Percentiles rank a stretch among this genome's conserved stretches.
These are phyloP conservation scores for Steccherinum ochraceum DNA, from an alignment of 768 basidiomycete species.

Conservation along the genomic window DNA sequence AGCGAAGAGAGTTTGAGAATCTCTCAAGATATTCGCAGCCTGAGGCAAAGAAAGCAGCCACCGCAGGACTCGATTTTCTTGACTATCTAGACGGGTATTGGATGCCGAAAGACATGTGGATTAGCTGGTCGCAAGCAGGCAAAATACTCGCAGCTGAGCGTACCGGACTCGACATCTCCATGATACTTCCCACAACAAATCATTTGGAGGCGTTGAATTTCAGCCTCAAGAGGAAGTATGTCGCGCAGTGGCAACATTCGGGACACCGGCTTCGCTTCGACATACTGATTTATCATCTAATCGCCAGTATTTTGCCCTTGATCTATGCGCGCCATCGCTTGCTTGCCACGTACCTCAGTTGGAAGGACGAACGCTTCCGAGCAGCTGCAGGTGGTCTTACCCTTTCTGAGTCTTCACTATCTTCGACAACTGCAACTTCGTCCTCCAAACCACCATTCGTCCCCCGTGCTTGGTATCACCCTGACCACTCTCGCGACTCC, in stretches of 20 bases:
- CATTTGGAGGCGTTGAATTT: constrained; percentile 35
- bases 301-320: constrained; percentile 15
- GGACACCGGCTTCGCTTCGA: constrained; percentile 27
- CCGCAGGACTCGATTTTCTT: constrained; percentile 15
- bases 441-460: neutral
- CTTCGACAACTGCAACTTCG: neutral
- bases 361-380: constrained; percentile 2
- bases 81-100: constrained; percentile 20
- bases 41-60: neutral
- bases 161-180: constrained; percentile 17
- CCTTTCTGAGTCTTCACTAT: too few species aligned
- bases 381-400: neutral
- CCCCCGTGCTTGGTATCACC: constrained; percentile 3
- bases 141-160: constrained; percentile 19
- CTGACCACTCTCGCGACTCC: constrained; percentile 3
- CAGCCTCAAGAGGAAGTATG: constrained; percentile 25
- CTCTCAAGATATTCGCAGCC: neutral
- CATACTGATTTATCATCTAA: constrained; percentile 17
- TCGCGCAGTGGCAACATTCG: constrained; percentile 20
- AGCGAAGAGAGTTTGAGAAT: neutral
- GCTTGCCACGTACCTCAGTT: neutral
- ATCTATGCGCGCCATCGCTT: constrained; percentile 13
- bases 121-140: constrained; percentile 26
- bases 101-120: constrained; percentile 24
- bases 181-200: constrained; percentile 32